phyloP scores from a whole-genome alignment of 352 stramenopile genomes.

The Pythium folliculosum region DNA sequence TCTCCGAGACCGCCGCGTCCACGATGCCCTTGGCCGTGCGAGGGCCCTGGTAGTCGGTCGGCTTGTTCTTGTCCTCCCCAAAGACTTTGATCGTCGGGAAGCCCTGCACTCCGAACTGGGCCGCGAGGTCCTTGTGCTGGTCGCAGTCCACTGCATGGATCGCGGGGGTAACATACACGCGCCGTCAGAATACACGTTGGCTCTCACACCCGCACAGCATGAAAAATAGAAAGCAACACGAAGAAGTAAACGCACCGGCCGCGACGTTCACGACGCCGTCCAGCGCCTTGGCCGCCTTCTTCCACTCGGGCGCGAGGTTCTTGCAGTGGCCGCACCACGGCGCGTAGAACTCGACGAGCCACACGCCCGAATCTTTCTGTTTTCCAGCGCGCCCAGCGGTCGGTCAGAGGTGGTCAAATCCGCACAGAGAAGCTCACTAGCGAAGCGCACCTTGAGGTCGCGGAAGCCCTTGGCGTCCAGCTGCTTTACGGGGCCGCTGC shows the following conservation, averaged over 20 bases:
- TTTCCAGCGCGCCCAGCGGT: not conserved
- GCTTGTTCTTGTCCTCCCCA: constrained; percentile 76
- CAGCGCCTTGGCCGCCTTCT: constrained; percentile 88
- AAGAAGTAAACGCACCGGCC: constrained; percentile 38
- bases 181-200: not conserved
- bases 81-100: constrained; percentile 96
- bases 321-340: constrained; percentile 96
- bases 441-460: constrained; percentile 49
- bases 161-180: too few relatives aligned
- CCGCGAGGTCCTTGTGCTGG: constrained; percentile 81
- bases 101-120: constrained; percentile 87
- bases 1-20: constrained; percentile 70
- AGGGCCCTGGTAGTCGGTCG: constrained; percentile 76
- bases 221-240: not conserved
- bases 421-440: not conserved
- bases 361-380: constrained; percentile 76
- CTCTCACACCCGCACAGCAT: not conserved
- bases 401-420: not conserved
- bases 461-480: constrained; percentile 74
- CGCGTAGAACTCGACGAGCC: constrained; percentile 96
- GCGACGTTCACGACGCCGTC: constrained; percentile 90
- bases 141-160: constrained; percentile 62
- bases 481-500: constrained; percentile 63
- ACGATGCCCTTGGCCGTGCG: constrained; percentile 86
- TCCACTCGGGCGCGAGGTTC: constrained; percentile 91